Percentiles rank a stretch among this genome's conserved stretches.
phyloP scores from a whole-genome alignment of 352 stramenopile species.

The Globisporangium parvum region DNA sequence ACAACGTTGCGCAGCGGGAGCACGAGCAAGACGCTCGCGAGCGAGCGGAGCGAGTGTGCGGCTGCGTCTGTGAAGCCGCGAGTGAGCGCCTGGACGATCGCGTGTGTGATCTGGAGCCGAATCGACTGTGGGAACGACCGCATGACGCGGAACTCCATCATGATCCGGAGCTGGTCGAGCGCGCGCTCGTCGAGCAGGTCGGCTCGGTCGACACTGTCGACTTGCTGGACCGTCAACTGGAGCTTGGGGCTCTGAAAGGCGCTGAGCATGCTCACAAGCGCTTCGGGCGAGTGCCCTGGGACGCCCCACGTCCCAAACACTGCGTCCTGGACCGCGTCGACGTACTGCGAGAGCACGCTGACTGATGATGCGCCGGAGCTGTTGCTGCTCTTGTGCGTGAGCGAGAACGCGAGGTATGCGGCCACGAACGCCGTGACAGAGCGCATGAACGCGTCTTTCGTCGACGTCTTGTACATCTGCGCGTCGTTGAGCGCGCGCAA shows the following conservation, averaged over 20 bases:
- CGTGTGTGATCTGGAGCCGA: constrained; percentile 38
- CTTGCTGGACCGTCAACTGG: constrained; percentile 9
- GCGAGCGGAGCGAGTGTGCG: constrained; percentile 25
- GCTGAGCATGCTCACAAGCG: constrained; percentile 58
- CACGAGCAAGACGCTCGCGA: constrained; percentile 48
- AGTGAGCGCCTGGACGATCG: constrained; percentile 48
- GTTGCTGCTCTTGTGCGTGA: not conserved
- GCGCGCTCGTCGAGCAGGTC: constrained; percentile 25
- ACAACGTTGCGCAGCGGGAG: constrained; percentile 39
- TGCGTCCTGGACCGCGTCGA: constrained; percentile 31
- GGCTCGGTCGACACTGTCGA: not conserved
- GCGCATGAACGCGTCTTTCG: constrained; percentile 30
- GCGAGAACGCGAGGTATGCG: constrained; percentile 29
- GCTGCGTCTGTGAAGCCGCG: constrained; percentile 35
- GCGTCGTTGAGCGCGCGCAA: constrained; percentile 60
- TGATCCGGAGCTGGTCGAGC: constrained; percentile 51
- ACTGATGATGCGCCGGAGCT: not conserved
- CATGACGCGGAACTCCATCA: constrained; percentile 71
- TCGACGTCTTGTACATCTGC: constrained; percentile 66
- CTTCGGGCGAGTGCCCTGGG: constrained; percentile 61
- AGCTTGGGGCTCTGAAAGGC: constrained; percentile 39
- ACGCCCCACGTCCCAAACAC: constrained; percentile 40
- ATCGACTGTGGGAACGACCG: constrained; percentile 69
- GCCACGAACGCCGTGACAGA: constrained; percentile 30
- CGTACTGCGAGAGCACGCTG: constrained; percentile 19